phyloP scores from a whole-genome alignment of 176 grass and related monocot genomes.

The Chrysopogon serrulatus region DNA sequence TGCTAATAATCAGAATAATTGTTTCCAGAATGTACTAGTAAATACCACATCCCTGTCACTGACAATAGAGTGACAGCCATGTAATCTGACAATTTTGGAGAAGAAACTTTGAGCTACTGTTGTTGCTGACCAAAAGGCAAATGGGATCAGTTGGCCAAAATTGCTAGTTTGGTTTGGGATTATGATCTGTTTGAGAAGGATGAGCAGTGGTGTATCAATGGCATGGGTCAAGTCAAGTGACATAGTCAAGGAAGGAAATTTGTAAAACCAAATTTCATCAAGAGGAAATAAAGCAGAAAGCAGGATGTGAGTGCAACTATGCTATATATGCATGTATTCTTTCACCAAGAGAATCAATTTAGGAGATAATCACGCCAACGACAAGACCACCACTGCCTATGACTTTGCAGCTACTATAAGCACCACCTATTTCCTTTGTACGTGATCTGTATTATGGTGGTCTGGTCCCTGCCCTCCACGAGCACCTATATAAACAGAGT shows the following conservation, averaged over 20 bases:
- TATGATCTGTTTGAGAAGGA: not conserved
- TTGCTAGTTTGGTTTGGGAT: not conserved
- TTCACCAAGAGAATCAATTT: not conserved
- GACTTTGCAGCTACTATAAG: not conserved
- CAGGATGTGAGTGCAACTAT: not conserved
- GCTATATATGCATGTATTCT: not conserved
- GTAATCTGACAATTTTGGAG: too few species aligned
- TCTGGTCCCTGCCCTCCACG: not conserved
- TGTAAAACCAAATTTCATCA: not conserved
- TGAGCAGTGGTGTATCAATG: constrained; percentile 31
- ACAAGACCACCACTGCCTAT: not conserved
- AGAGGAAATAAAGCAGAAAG: not conserved
- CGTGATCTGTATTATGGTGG: not conserved
- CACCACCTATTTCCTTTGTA: not conserved
- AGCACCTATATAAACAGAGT: constrained; percentile 12
- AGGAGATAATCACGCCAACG: constrained; percentile 41
- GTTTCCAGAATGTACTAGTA: too few species aligned
- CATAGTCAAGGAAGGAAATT: not conserved
- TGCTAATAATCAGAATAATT: too few species aligned
- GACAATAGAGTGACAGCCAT: too few species aligned
- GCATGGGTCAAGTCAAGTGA: not conserved
- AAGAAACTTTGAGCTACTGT: too few species aligned
- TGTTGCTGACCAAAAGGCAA: too few species aligned
- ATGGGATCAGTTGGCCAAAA: not conserved
- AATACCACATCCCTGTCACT: too few species aligned